A percentile compares a stretch with the other conserved stretches of the same genome.
These are phyloP conservation scores for Colletotrichum paranaense DNA, from an alignment of 2,329 filamentous ascomycete genomes.

Conservation along the genomic window DNA sequence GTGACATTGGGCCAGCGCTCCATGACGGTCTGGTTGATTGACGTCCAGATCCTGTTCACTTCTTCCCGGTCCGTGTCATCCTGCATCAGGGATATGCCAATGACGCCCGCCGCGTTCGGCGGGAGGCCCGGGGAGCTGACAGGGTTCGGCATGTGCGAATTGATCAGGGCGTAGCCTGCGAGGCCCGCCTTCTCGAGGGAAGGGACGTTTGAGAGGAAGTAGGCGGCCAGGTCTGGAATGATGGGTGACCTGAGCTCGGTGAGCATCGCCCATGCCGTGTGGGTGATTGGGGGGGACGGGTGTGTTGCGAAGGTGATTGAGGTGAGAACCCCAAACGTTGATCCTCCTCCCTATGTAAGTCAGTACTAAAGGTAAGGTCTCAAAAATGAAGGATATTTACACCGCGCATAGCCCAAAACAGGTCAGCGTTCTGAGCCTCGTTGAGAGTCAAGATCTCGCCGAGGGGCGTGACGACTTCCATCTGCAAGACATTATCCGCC, in stretches of 20 bases:
- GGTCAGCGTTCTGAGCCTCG: constrained; percentile 62
- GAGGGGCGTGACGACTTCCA: constrained; percentile 64
- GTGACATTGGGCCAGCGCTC: constrained; percentile 47
- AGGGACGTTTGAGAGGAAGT: constrained; percentile 58
- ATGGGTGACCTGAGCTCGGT: constrained; percentile 45
- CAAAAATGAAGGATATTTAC: constrained; percentile 44
- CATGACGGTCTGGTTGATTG: constrained; percentile 51
- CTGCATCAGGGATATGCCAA: constrained; percentile 48
- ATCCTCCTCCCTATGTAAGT: constrained; percentile 62
- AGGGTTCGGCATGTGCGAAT: constrained; percentile 45
- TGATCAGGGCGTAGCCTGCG: constrained; percentile 56
- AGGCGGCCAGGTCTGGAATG: constrained; percentile 59
- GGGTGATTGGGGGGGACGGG: constrained; percentile 50
- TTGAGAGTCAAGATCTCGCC: constrained; percentile 64
- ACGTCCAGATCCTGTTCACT: constrained; percentile 44
- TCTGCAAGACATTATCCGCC: constrained; percentile 70
- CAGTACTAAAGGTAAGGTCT: background rate
- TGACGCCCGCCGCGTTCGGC: constrained; percentile 46
- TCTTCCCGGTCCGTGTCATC: constrained; percentile 46
- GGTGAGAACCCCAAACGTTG: constrained; percentile 70
- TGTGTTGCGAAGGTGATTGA: constrained; percentile 67
- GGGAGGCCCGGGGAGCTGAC: constrained; percentile 46
- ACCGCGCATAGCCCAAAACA: constrained; percentile 74
- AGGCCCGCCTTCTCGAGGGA: constrained; percentile 61
- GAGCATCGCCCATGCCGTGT: constrained; percentile 39